Percentiles rank a stretch among this genome's conserved stretches.
Evolutionary conservation across 2,329 filamentous ascomycete species (phyloP).

Genomic region (Alternaria conjuncta): DNA sequence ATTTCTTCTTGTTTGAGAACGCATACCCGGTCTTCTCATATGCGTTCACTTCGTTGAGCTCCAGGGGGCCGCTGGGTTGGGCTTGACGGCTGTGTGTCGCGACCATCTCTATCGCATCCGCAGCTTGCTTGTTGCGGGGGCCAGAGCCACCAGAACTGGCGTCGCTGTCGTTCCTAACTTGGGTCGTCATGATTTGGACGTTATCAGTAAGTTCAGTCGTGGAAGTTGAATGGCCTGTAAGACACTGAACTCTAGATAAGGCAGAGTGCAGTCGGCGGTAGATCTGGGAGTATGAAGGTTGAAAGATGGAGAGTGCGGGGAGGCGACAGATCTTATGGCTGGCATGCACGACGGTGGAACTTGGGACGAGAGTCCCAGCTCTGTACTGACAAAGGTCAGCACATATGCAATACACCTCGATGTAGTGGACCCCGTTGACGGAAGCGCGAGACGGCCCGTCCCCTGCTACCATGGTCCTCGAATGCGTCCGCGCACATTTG

Average conservation of each 20-base stretch:
- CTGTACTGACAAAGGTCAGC: neutral
- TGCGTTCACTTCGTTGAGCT: conserved; percentile 26
- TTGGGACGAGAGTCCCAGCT: neutral
- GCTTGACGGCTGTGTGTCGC: neutral
- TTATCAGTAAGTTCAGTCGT: neutral
- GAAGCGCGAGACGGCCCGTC: conserved; percentile 8
- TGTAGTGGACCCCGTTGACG: conserved; percentile 1
- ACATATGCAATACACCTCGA: neutral
- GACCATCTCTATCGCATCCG: conserved; percentile 8
- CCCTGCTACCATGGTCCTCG: conserved; percentile 10
- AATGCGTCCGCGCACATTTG: neutral
- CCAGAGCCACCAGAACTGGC: conserved; percentile 1
- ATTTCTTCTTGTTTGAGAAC: conserved; percentile 59
- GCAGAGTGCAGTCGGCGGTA: neutral
- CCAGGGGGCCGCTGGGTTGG: conserved; percentile 1
- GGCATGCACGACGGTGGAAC: neutral
- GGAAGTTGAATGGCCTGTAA: neutral
- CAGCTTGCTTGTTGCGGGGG: conserved; percentile 3
- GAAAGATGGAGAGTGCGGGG: neutral
- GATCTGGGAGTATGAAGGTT: neutral
- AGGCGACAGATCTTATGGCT: neutral
- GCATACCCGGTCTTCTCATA: conserved; percentile 50
- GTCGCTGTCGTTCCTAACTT: conserved; percentile 9
- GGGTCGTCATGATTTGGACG: conserved; percentile 8
- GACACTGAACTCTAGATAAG: neutral